These are phyloP conservation scores for Talaromyces liani DNA, from an alignment of 495 filamentous ascomycete species.

Conservation along the genomic window DNA sequence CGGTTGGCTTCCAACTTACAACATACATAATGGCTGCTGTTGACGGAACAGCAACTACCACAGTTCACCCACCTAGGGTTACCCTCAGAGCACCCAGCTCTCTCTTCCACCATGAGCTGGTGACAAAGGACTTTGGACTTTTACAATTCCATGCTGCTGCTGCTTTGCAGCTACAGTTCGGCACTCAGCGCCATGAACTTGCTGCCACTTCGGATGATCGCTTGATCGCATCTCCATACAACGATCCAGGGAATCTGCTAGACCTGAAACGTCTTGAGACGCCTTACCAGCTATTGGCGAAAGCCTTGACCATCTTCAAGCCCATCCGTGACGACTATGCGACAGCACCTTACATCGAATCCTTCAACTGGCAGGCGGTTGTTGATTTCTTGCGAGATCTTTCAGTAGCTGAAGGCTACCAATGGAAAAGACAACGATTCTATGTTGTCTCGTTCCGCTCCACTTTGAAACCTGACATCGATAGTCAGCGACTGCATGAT, in stretches of 20 bases:
- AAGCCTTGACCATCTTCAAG: slow-evolving; percentile 56
- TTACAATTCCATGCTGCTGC: slow-evolving; percentile 30
- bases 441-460: slow-evolving; percentile 82
- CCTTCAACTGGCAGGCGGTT: slow-evolving; percentile 71
- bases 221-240: slow-evolving; percentile 70
- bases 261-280: slow-evolving; percentile 56
- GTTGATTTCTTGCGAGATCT: slow-evolving; percentile 43
- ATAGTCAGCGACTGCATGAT: slow-evolving; percentile 52
- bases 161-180: slow-evolving; percentile 22
- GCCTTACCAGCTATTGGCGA: slow-evolving; percentile 60
- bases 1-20: not conserved
- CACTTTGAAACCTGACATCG: slow-evolving; percentile 50
- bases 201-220: slow-evolving; percentile 11
- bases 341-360: slow-evolving; percentile 61
- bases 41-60: slow-evolving; percentile 8
- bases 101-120: slow-evolving; percentile 23
- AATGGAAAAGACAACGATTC: slow-evolving; percentile 59
- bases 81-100: slow-evolving; percentile 7
- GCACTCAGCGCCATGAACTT: slow-evolving; percentile 3
- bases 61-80: slow-evolving; percentile 1
- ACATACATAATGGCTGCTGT: slow-evolving; percentile 12
- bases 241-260: slow-evolving; percentile 57
- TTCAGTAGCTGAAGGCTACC: slow-evolving; percentile 32
- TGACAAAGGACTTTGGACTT: slow-evolving; percentile 27
- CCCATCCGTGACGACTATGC: slow-evolving; percentile 65